A percentile compares a stretch with the other conserved stretches of the same genome.
Evolutionary conservation across 805 yeast genomes (phyloP).

Genomic region (Ogataea salicorniae): DNA sequence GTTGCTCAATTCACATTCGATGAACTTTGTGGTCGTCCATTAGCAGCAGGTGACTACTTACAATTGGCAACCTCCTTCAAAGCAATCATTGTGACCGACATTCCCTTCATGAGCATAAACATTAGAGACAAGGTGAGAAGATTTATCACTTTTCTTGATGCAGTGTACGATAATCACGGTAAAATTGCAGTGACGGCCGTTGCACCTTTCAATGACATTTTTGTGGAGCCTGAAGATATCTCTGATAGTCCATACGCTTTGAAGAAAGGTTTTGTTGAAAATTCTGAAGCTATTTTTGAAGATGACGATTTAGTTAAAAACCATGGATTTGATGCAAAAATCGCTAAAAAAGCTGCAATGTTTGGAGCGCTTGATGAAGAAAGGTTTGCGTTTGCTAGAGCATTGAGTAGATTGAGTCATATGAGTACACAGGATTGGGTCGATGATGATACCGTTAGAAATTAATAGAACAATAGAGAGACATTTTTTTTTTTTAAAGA

Average conservation of each 20-base stretch:
- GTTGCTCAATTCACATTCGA: slow-evolving; percentile 89
- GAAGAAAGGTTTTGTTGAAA: slow-evolving; percentile 19
- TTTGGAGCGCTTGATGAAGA: slow-evolving; percentile 87
- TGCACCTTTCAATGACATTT: slow-evolving; percentile 75
- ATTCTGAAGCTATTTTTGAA: slow-evolving; percentile 33
- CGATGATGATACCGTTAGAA: slow-evolving; percentile 31
- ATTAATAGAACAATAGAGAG: not conserved
- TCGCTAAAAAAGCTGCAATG: slow-evolving; percentile 67
- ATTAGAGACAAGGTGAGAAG: slow-evolving; percentile 83
- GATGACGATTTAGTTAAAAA: slow-evolving; percentile 62
- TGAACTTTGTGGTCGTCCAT: slow-evolving; percentile 79
- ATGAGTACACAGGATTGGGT: slow-evolving; percentile 96
- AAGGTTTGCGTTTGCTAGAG: slow-evolving; percentile 94
- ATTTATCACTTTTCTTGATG: slow-evolving; percentile 91
- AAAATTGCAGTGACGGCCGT: slow-evolving; percentile 86
- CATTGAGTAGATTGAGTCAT: slow-evolving; percentile 82
- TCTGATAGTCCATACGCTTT: slow-evolving; percentile 41
- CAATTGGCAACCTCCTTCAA: slow-evolving; percentile 71
- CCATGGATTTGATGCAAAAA: slow-evolving; percentile 70
- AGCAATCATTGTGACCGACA: slow-evolving; percentile 85
- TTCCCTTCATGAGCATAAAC: slow-evolving; percentile 75
- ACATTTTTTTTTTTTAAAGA: not conserved
- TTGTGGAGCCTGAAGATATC: slow-evolving; percentile 73
- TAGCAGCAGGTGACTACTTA: slow-evolving; percentile 93
- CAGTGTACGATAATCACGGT: slow-evolving; percentile 89